Conservation (phyloP, 2,329 filamentous ascomycete genomes). For the Cordyceps pruinosa region DNA sequence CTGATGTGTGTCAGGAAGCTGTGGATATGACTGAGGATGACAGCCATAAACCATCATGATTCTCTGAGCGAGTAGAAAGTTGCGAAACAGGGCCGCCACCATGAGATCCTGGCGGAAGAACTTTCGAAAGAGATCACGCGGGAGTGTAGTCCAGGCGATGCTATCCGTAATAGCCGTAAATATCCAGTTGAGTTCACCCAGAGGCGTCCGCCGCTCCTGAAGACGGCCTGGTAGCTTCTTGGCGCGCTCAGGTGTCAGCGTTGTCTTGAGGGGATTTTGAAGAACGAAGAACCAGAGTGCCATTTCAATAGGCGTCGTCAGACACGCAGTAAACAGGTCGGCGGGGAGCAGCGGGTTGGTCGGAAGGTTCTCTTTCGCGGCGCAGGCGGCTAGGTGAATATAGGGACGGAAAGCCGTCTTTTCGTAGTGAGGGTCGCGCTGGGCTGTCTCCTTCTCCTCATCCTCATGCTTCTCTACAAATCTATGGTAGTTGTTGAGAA, state of each 20-base stretch:
- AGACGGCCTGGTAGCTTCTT: constrained; percentile 85
- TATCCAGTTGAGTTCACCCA: constrained; percentile 98
- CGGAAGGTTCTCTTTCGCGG: constrained; percentile 82
- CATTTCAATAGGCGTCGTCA: constrained; percentile 97
- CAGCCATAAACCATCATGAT: constrained; percentile 97
- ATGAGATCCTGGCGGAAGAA: constrained; percentile 96
- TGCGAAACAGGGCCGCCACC: constrained; percentile 96
- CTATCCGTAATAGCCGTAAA: constrained; percentile 98
- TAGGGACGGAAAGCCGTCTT: constrained; percentile 64
- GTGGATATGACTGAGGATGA: constrained; percentile 84
- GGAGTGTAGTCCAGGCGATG: constrained; percentile 94
- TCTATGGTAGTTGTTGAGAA: constrained; percentile 87
- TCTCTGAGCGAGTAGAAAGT: constrained; percentile 88
- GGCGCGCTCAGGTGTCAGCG: constrained; percentile 71
- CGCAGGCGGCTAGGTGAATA: constrained; percentile 89
- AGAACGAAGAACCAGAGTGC: constrained; percentile 93
- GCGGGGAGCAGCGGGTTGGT: constrained; percentile 91
- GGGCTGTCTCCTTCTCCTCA: constrained; percentile 71
- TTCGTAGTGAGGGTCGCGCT: constrained; percentile 74
- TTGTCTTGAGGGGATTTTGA: constrained; percentile 70
- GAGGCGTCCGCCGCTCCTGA: constrained; percentile 84
- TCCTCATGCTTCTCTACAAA: constrained; percentile 93
- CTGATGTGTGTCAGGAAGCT: constrained; percentile 88
- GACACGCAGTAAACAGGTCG: constrained; percentile 90
- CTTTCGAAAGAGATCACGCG: constrained; percentile 86